Evolutionary conservation across 768 basidiomycete species (phyloP).

Genomic region (Psilocybe subaeruginosa): DNA sequence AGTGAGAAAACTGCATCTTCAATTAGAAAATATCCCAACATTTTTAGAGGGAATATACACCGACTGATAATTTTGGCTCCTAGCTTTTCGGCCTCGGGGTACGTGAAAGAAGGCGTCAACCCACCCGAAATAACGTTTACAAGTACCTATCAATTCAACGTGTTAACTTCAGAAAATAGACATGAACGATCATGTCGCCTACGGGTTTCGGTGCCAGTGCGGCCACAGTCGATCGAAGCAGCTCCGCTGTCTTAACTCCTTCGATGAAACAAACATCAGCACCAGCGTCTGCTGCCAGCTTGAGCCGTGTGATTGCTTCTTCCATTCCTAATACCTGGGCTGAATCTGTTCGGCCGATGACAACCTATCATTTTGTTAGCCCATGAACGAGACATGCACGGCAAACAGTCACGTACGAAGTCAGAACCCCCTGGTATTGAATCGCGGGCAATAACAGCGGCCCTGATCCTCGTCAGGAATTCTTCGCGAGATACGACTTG

Average conservation of each 20-base stretch:
- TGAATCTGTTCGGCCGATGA: conserved; percentile 79
- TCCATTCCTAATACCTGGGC: conserved; percentile 84
- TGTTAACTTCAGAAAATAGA: neutral
- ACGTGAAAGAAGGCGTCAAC: conserved; percentile 75
- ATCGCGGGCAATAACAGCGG: conserved; percentile 81
- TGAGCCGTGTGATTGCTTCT: conserved; percentile 68
- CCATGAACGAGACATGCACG: neutral
- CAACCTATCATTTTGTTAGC: conserved; percentile 43
- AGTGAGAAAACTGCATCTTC: conserved; percentile 65
- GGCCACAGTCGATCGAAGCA: conserved; percentile 64
- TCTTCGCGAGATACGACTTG: conserved; percentile 83
- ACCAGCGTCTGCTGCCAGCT: conserved; percentile 73
- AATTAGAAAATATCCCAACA: neutral
- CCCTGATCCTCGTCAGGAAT: conserved; percentile 76
- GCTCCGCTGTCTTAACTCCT: conserved; percentile 71
- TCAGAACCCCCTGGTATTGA: conserved; percentile 75
- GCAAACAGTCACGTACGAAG: conserved; percentile 47
- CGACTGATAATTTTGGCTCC: conserved; percentile 82
- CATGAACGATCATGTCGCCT: conserved; percentile 13
- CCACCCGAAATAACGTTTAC: conserved; percentile 84
- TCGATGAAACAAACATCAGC: conserved; percentile 87
- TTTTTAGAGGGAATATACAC: conserved; percentile 23
- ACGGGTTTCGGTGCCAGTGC: conserved; percentile 77
- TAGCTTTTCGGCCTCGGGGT: conserved; percentile 63
- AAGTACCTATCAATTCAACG: conserved; percentile 46